Percentiles rank a stretch among this genome's conserved stretches.
These are phyloP conservation scores for Penicillium sp. DNA, from an alignment of 2,329 filamentous ascomycete genomes.

Conservation along the genomic window DNA sequence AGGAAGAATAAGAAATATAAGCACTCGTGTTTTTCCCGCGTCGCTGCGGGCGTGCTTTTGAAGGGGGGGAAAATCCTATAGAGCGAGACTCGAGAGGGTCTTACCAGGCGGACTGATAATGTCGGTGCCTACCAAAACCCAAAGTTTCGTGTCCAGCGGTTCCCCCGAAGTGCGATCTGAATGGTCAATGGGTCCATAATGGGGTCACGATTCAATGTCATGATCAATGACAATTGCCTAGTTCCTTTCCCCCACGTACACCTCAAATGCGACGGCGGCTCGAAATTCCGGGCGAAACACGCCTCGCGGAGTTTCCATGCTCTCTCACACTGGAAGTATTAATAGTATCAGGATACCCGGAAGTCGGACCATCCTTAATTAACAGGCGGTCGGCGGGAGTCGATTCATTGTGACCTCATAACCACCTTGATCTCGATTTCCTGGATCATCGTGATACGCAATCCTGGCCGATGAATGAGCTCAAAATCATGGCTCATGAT, in stretches of 20 bases:
- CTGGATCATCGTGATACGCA: no score
- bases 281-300: background rate
- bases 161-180: background rate
- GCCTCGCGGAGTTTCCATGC: background rate
- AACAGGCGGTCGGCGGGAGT: background rate
- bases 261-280: background rate
- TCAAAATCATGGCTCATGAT: background rate
- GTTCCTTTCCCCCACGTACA: no score
- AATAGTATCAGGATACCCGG: background rate
- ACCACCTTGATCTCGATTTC: background rate
- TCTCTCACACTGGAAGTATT: background rate
- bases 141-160: background rate
- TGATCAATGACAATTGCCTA: background rate
- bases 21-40: background rate
- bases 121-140: slow-evolving; percentile 16
- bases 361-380: background rate
- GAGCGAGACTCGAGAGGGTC: background rate
- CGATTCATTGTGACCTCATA: background rate
- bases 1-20: background rate
- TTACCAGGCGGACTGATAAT: slow-evolving; percentile 5
- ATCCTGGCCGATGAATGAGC: no score
- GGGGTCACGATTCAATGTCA: background rate
- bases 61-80: background rate
- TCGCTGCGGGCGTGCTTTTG: slow-evolving; percentile 1
- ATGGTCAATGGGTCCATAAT: background rate